These are phyloP conservation scores for Phytopythium delawarense DNA, from an alignment of 352 stramenopile species.

Conservation along the genomic window DNA sequence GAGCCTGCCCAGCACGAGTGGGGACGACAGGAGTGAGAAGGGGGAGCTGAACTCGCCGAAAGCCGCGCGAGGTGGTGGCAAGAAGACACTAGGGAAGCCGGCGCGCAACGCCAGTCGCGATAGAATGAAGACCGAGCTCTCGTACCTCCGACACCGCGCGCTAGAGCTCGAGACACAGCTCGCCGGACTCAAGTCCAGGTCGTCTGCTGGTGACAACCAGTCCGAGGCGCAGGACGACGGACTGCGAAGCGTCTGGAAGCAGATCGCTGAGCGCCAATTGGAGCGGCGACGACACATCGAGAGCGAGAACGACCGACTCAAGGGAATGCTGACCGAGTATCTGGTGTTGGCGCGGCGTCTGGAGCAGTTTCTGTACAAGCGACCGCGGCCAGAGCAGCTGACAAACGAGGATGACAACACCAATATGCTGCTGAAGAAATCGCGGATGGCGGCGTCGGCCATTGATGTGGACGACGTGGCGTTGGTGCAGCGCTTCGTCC, in stretches of 20 bases:
- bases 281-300: neutral
- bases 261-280: neutral
- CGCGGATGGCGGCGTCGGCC: neutral
- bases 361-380: slow-evolving; percentile 5
- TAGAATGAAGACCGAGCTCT: slow-evolving; percentile 17
- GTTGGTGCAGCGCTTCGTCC: neutral
- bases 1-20: neutral
- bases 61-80: too few relatives aligned
- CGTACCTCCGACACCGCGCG: slow-evolving; percentile 16
- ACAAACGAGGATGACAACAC: neutral
- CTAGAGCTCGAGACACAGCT: slow-evolving; percentile 18
- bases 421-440: neutral
- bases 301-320: neutral
- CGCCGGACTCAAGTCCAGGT: neutral
- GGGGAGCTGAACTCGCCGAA: neutral
- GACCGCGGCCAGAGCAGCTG: neutral
- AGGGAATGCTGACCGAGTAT: neutral
- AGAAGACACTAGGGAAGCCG: neutral
- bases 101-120: slow-evolving; percentile 15
- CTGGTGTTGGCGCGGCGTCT: neutral
- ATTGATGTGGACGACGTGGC: neutral
- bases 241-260: neutral
- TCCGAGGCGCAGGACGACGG: neutral
- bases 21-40: neutral
- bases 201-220: neutral